A percentile compares a stretch with the other conserved stretches of the same genome.
phyloP scores from a whole-genome alignment of 495 filamentous ascomycete genomes.

The Talaromyces thailandensis region DNA sequence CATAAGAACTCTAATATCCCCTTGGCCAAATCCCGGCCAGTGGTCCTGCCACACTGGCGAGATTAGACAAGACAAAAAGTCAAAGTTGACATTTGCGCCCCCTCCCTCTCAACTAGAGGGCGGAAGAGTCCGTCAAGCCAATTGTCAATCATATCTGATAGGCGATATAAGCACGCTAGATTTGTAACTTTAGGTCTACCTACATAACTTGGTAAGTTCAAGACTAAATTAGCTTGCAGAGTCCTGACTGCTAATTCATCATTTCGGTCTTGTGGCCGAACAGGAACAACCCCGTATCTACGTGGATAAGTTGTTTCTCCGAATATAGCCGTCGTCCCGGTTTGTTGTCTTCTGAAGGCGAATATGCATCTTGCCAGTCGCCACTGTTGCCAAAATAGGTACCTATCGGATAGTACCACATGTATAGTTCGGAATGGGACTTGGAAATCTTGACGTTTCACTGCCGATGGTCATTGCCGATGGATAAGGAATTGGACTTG shows the following conservation, averaged over 20 bases:
- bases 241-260: not conserved
- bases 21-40: not conserved
- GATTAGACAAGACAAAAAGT: not conserved
- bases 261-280: not conserved
- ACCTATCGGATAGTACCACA: not conserved
- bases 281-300: not conserved
- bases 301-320: not conserved
- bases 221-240: not conserved
- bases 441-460: not conserved
- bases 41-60: too few species aligned
- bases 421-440: not conserved
- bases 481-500: not conserved
- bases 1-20: not conserved
- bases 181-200: too few species aligned
- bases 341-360: not conserved
- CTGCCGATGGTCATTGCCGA: not conserved
- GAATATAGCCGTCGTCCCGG: not conserved
- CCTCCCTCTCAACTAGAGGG: not conserved
- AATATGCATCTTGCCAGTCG: not conserved
- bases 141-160: not conserved
- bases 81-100: not conserved
- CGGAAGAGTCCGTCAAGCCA: not conserved
- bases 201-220: not conserved
- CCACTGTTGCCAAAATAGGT: too few species aligned
- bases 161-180: not conserved